Evolutionary conservation across 208 protist species (phyloP).

Genomic region (Leishmania lainsoni): DNA sequence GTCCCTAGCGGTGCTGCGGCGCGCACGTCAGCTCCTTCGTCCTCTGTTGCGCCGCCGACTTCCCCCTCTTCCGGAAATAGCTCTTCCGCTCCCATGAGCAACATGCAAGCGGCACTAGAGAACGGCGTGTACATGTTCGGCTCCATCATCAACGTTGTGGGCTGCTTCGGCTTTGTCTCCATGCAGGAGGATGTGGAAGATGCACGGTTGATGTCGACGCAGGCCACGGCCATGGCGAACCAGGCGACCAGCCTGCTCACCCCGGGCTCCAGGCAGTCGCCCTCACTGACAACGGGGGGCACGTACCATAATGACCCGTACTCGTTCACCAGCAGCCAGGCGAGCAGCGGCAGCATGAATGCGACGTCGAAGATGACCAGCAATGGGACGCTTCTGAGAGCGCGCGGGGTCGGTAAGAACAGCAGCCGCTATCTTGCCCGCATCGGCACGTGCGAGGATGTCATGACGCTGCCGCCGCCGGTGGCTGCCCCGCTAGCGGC

Average conservation of each 20-base stretch:
- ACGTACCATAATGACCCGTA: slow-evolving; percentile 48
- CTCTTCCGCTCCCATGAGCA: slow-evolving; percentile 14
- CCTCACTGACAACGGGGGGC: slow-evolving; percentile 11
- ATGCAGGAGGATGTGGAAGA: slow-evolving; percentile 72
- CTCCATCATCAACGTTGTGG: slow-evolving; percentile 82
- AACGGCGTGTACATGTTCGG: slow-evolving; percentile 63
- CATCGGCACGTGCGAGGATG: slow-evolving; percentile 14
- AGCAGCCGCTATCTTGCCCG: slow-evolving; percentile 14
- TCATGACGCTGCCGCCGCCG: slow-evolving; percentile 57
- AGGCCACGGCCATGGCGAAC: slow-evolving; percentile 11
- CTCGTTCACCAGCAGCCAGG: slow-evolving; percentile 28
- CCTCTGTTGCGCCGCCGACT: background rate
- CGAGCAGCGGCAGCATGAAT: slow-evolving; percentile 21
- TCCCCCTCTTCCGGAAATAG: slow-evolving; percentile 10
- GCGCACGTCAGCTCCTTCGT: background rate
- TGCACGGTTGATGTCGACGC: slow-evolving; percentile 22
- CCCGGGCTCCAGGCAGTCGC: slow-evolving; percentile 13
- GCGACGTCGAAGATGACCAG: slow-evolving; percentile 1
- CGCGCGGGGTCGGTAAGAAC: slow-evolving; percentile 14
- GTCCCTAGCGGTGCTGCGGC: background rate
- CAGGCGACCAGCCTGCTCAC: slow-evolving; percentile 27
- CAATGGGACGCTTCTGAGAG: slow-evolving; percentile 28
- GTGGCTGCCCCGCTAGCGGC: slow-evolving; percentile 76
- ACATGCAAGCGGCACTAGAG: slow-evolving; percentile 45
- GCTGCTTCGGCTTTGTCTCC: slow-evolving; percentile 84